Evolutionary conservation across 495 filamentous ascomycete species (phyloP), one percentile per base, ranked within the genome.

Genomic region (Aspergillus kassunensis): DNA sequence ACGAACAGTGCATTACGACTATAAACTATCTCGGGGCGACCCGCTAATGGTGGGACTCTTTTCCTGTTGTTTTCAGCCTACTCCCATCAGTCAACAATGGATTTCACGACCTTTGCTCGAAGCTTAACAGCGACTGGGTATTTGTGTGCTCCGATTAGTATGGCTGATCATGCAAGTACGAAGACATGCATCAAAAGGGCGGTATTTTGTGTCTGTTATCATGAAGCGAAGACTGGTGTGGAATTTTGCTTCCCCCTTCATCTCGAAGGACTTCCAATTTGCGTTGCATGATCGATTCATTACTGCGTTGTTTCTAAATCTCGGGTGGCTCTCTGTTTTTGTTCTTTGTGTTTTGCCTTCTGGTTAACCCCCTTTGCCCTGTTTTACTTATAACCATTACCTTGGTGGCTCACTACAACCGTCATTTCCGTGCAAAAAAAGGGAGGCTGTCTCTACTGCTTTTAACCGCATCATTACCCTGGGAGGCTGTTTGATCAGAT

Each of bases 401-500:
- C 41, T 54, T 45, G 47, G 40, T 27, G 46, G 46, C 53, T 41
- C 37, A 36, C 52, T 58, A 40, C 48, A 33, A 47, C 51, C 44
- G 44, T 58, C 51, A 48, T 58, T 53, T 55, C 9, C n/a, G n/a
- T 56, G 54, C 44, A 37, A 58, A 56, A 57, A 4, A 4, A 58
- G 12, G 18, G 30, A 50, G 60, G 53, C 49, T 54, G 30, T 20
- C 49, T 21, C 46, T 56, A n/a, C 33, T 48, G 20, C 49, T 25
- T 43, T 16, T 51, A 23, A 31, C 48, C 30, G 44, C 54, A 12
- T 59, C 50, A 49, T 57, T 59, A 53, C 59, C 49, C 48, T 71
- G 71, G 67, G 67, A 70, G 73, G 73, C 65, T 76, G 71, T 76
- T 64, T 76, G 71, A 76, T 76, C 65, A 75, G 51, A 54, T 55